Base-by-base conservation (phyloP, 768 basidiomycete genomes). In the Sarcodon sp. region DNA sequence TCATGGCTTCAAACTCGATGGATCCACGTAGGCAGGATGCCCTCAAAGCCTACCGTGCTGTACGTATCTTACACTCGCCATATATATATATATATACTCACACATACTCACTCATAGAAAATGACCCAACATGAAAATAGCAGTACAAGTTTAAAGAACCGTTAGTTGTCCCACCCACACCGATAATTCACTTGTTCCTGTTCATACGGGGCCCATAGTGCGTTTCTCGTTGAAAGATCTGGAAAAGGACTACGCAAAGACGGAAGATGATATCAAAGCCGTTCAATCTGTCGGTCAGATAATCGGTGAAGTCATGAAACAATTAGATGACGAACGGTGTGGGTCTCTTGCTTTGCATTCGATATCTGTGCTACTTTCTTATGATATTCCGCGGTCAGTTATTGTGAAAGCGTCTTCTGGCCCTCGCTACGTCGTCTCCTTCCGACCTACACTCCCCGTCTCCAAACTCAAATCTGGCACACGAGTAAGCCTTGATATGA, bases 351-450 rank as follows among this genome's bases (percentile, higher is more conserved):
- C 8, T 1, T 32, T n/a, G 15, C 15, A 35, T 45, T 18, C n/a
- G 21, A 27, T 27, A 27, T 48, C 33, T 51, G 51, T n/a, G 53
- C 13, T 7, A 39, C 15, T 27, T 15, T 15, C 7, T n/a, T 16
- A 33, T 13, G 15, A 3, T 21, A 16, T 11, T 35, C 33, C 6
- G 11, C 50, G 18, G 1, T 34, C 49, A 87, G 94, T 98, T 66
- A 99, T 99, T 55, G 96, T 99, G 54, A 99, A 99, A 66, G 93
- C 94, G 0, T 97, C 93, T 0, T 94, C 91, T 15, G 96, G 96
- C 6, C 96, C 96, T 32, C 86, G 96, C 57, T 99, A 99, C 61
- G 94, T 98, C 32, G 96, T 99, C 11, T 97, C 94, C 1, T 98
- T 89, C 64, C 81, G 96, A 39, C 92, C 91, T 7, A 80, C 92